Conservation (phyloP, 768 basidiomycete species). For the Collybia sordida region DNA sequence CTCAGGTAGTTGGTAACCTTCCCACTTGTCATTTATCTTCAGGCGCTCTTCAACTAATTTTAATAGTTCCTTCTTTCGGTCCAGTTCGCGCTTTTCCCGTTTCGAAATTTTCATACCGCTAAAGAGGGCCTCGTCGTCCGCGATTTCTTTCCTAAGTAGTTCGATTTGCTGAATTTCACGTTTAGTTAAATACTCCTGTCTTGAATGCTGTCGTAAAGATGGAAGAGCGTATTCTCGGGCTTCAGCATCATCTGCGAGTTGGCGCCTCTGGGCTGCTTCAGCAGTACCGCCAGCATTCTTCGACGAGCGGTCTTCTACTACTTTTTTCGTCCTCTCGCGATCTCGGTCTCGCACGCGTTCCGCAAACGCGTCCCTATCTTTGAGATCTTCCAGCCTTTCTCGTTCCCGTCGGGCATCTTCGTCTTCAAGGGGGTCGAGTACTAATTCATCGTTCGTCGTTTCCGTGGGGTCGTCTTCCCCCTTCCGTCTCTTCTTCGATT, state of each 20-base stretch:
- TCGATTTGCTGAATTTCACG: constrained; percentile 97
- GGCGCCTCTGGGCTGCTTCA: constrained; percentile 79
- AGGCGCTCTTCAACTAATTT: constrained; percentile 91
- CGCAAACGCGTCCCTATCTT: constrained; percentile 92
- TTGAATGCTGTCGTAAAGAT: constrained; percentile 80
- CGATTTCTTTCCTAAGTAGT: constrained; percentile 87
- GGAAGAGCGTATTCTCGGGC: constrained; percentile 58
- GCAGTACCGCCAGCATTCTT: constrained; percentile 70
- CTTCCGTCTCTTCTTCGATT: constrained; percentile 62
- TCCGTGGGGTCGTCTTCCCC: constrained; percentile 40
- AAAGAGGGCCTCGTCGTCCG: constrained; percentile 91
- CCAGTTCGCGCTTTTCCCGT: constrained; percentile 77
- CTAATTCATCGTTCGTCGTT: constrained; percentile 36
- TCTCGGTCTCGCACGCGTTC: constrained; percentile 84
- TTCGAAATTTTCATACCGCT: constrained; percentile 88
- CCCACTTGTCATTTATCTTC: constrained; percentile 92
- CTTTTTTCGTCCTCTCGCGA: constrained; percentile 80
- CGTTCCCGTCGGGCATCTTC: constrained; percentile 68
- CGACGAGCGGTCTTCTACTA: constrained; percentile 91
- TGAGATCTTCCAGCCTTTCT: constrained; percentile 74
- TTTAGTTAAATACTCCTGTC: constrained; percentile 95
- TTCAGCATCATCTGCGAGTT: constrained; percentile 76
- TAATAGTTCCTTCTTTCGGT: constrained; percentile 89
- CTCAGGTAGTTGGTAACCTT: constrained; percentile 95
- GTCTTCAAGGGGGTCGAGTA: constrained; percentile 61